Evolutionary conservation across 2,329 filamentous ascomycete species (phyloP), one percentile per base, ranked within the genome.

Genomic region (Botrytis fragariae): DNA sequence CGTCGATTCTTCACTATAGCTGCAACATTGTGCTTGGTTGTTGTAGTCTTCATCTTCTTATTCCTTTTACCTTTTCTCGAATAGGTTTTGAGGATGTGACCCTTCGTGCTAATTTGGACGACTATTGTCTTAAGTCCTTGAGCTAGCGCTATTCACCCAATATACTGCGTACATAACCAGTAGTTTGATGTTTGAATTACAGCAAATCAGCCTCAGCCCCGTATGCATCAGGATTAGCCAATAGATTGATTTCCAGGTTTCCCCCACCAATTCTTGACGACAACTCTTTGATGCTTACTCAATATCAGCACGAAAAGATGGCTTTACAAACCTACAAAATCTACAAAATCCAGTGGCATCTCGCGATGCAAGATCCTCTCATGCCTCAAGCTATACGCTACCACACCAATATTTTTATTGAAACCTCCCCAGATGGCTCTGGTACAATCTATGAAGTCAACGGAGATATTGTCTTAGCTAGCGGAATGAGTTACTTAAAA

Each of bases 1-100:
- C 89, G 91, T 67, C 88, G 90, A 73, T 88, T 92, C 81, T 93
- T 90, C 81, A 91, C 89, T 54, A 84, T 92, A 73, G 85, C 87
- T 35, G 83, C 88, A 63, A 82, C 86, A 48, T 90, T 87, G 20
- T 84, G 89, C 14, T 80, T 90, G 54, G 79, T 88, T 62, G 83
- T 74, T 25, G 72, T 77, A 35, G 69, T 77, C 10, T 67, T 81
- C 25, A 65, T 84, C 62, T 85, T 90, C 65, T 77, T 86, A n/a
- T 75, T 88, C 63, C 83, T 85, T 61, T 82, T 85, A 37, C 80
- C 87, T 57, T 80, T 87, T 69, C 79, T 79, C 37, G n/a, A 57
- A 29, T 54, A 54, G 16, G 4, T 42, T n/a, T 25, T 12, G n/a
- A 63, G 7, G 44, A 12, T 14, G 4, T 25, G n/a, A 57, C 25